Percentiles rank a stretch among this genome's conserved stretches.
Evolutionary conservation across 2,329 filamentous ascomycete genomes (phyloP).

Genomic region (Claviceps sp.): DNA sequence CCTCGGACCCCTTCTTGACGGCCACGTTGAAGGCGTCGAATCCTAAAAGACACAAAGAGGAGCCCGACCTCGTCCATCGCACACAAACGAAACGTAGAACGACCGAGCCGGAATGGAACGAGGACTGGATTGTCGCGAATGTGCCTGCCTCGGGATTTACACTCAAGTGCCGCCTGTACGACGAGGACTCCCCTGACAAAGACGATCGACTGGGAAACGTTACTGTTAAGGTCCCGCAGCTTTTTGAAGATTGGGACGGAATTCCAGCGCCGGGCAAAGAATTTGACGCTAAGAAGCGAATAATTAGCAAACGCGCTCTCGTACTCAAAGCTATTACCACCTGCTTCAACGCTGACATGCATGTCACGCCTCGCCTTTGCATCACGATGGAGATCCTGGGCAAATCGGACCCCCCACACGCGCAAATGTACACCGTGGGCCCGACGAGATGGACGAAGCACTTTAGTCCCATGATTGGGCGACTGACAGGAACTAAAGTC

Average conservation of each 20-base stretch:
- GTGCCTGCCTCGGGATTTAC: slow-evolving; percentile 68
- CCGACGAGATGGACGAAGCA: slow-evolving; percentile 69
- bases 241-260: slow-evolving; percentile 56
- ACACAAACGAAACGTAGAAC: slow-evolving; percentile 62
- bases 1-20: slow-evolving; percentile 71
- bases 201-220: slow-evolving; percentile 84
- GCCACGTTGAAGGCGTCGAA: slow-evolving; percentile 61
- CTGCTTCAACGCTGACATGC: slow-evolving; percentile 44
- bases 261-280: slow-evolving; percentile 43
- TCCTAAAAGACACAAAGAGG: slow-evolving; percentile 72
- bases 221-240: slow-evolving; percentile 47
- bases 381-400: slow-evolving; percentile 71
- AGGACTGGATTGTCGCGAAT: slow-evolving; percentile 79
- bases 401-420: slow-evolving; percentile 55
- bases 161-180: slow-evolving; percentile 76
- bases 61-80: slow-evolving; percentile 60
- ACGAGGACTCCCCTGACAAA: slow-evolving; percentile 76
- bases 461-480: slow-evolving; percentile 78
- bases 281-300: slow-evolving; percentile 68
- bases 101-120: slow-evolving; percentile 68
- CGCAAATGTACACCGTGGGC: slow-evolving; percentile 64
- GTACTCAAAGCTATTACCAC: slow-evolving; percentile 55
- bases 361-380: slow-evolving; percentile 57
- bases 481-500: slow-evolving; percentile 60
- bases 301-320: slow-evolving; percentile 80